Base-by-base conservation (phyloP, 2,329 filamentous ascomycete species). In the Dendrostoma leiphaemia region DNA sequence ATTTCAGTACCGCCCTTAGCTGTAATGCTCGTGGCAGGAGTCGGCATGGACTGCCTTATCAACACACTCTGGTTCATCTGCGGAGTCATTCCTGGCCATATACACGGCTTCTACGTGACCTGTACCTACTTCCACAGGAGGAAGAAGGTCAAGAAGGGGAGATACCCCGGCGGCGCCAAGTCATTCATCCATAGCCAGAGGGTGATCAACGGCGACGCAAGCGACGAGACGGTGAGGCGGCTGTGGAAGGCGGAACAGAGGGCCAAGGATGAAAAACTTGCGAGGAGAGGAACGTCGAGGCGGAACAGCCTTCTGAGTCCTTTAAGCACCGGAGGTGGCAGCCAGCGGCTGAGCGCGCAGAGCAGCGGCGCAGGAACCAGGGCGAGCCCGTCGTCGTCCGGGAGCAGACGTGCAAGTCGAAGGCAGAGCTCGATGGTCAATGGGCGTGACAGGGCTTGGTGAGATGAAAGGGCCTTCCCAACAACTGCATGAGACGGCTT, bases 41-140 rank as follows among this genome's bases (percentile, higher is more conserved):
- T 85, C 73, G 77, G 77, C 21, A 69, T 85, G 38, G 74, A 82
- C 0, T 77, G 81, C 2, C 71, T 81, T 17, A 74, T 76, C 13
- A 84, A 83, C 58, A 66, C 63, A 59, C 59, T 68, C 35, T 69
- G 44, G 49, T 50, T 56, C 26, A n/a, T 56, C 2, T 56, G 54
- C 19, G 54, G 54, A 45, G 54, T 56, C 12, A 56, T 56, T n/a
- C 54, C 54, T n/a, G 54, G 54, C 38, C 54, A 56, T 26, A n/a
- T 56, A 12, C 54, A 56, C 45, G 54, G 54, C 26, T 53, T 56
- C n/a, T 56, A 56, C 6, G 28, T 56, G n/a, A 53, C 50, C 5
- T 56, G 54, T 49, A 56, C 54, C 6, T 56, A 56, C 26, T 56
- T 56, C 45, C 49, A 44, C 29, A 45, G 54, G 21, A 56, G 48